A percentile compares a stretch with the other conserved stretches of the same genome.
Conservation (phyloP, 257 asterid species). For the Ballota nigra region DNA sequence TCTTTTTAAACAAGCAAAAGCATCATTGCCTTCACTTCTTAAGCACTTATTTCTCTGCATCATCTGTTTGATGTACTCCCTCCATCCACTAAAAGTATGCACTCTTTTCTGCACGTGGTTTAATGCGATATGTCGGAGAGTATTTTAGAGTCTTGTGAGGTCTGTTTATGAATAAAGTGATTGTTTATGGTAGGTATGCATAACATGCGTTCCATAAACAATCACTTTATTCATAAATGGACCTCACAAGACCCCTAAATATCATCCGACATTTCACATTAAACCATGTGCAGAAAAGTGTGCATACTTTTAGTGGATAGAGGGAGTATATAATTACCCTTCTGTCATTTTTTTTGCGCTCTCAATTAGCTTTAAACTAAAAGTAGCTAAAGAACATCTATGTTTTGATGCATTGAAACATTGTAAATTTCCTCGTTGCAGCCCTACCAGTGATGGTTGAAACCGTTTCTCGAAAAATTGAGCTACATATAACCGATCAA, state of each 20-base stretch:
- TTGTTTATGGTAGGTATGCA: too few species aligned
- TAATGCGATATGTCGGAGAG: too few species aligned
- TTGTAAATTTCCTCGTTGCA: constrained; percentile 35
- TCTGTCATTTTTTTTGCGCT: background rate
- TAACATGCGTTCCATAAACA: too few species aligned
- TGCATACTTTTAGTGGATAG: too few species aligned
- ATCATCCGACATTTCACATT: too few species aligned
- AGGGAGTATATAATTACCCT: background rate
- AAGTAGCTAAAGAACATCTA: background rate
- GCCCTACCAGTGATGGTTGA: constrained; percentile 90
- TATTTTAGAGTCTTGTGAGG: too few species aligned
- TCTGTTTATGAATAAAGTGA: too few species aligned
- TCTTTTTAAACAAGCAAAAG: background rate
- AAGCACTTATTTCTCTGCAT: background rate
- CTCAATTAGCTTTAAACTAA: background rate
- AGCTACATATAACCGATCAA: constrained; percentile 79
- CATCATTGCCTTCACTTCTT: background rate
- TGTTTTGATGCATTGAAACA: constrained; percentile 11
- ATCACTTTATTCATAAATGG: too few species aligned
- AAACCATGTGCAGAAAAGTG: too few species aligned
- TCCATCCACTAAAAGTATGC: too few species aligned
- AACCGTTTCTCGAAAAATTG: constrained; percentile 64
- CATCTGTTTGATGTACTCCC: background rate
- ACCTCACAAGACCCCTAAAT: too few species aligned
- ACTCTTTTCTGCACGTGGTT: too few species aligned